These are phyloP conservation scores for Dendrobium catenatum DNA, from an alignment of 106 monocot species.

Conservation along the genomic window DNA sequence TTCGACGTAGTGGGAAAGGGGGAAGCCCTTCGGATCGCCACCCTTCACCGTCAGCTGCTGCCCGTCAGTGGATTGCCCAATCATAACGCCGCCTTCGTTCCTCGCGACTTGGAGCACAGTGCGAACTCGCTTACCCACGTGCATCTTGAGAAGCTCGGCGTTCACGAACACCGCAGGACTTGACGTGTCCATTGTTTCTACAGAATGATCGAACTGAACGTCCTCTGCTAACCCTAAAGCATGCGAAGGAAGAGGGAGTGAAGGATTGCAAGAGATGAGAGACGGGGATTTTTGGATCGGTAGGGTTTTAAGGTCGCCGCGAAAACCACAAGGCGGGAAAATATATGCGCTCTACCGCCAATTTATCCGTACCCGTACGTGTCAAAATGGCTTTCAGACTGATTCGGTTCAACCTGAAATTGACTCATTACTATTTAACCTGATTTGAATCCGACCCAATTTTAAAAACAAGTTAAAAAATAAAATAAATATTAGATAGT, in stretches of 20 bases:
- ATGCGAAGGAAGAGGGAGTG: background rate
- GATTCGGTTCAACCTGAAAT: too few relatives aligned
- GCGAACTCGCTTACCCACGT: constrained; percentile 60
- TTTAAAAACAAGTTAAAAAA: too few relatives aligned
- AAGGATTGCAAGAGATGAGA: too few relatives aligned
- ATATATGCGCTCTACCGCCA: too few relatives aligned
- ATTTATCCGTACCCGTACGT: too few relatives aligned
- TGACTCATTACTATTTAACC: too few relatives aligned
- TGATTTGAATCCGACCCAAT: too few relatives aligned
- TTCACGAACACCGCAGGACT: constrained; percentile 87
- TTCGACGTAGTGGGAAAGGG: constrained; percentile 63
- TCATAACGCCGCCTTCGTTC: constrained; percentile 47
- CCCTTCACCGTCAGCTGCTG: constrained; percentile 64
- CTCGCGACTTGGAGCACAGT: constrained; percentile 65
- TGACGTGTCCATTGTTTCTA: constrained; percentile 67
- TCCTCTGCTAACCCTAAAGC: background rate
- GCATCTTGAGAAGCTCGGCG: constrained; percentile 65
- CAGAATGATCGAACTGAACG: background rate
- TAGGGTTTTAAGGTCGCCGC: constrained; percentile 1
- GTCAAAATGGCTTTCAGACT: too few relatives aligned
- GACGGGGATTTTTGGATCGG: background rate
- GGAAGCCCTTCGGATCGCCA: constrained; percentile 25
- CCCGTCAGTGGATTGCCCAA: constrained; percentile 67
- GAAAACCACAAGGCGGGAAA: too few relatives aligned
- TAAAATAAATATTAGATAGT: too few relatives aligned